Evolutionary conservation across 2,329 filamentous ascomycete species (phyloP).

Genomic region (Penicillium sp.): DNA sequence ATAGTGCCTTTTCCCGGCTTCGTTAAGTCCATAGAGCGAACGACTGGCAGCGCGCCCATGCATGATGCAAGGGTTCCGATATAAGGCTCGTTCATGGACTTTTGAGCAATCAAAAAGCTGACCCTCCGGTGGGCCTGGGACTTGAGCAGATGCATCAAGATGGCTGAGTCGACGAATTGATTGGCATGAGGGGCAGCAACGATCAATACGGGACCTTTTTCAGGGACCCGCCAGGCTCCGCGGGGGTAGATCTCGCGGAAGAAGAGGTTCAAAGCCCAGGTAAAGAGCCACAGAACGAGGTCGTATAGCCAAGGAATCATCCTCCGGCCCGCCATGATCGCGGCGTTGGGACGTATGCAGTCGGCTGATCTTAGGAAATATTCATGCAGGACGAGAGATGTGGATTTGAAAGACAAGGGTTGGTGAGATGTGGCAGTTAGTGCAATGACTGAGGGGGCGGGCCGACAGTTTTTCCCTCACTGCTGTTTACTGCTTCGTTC

Average conservation of each 20-base stretch:
- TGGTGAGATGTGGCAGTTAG: neutral
- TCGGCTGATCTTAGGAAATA: neutral
- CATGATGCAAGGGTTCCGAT: slow-evolving; percentile 80
- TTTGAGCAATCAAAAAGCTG: slow-evolving; percentile 86
- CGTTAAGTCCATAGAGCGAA: slow-evolving; percentile 80
- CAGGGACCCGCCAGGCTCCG: slow-evolving; percentile 87
- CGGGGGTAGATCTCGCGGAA: slow-evolving; percentile 93
- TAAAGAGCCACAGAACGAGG: slow-evolving; percentile 46
- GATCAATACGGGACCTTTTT: slow-evolving; percentile 81
- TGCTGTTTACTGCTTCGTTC: too few relatives aligned
- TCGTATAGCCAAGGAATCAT: slow-evolving; percentile 49
- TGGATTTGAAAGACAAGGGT: neutral
- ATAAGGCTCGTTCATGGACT: slow-evolving; percentile 82
- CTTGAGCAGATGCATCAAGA: slow-evolving; percentile 85
- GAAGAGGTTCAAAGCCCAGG: slow-evolving; percentile 81
- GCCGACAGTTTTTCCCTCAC: too few relatives aligned
- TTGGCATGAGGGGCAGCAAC: slow-evolving; percentile 95
- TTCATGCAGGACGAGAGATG: neutral
- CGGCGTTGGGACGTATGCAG: slow-evolving; percentile 7
- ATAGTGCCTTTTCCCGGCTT: slow-evolving; percentile 74
- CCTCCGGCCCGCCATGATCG: slow-evolving; percentile 20
- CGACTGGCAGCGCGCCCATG: slow-evolving; percentile 83
- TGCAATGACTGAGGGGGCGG: too few relatives aligned
- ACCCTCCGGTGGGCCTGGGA: slow-evolving; percentile 81
- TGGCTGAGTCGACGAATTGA: slow-evolving; percentile 91